Percentiles rank a stretch among this genome's conserved stretches.
phyloP scores from a whole-genome alignment of 2,329 filamentous ascomycete genomes.

The Didymella glomerata region DNA sequence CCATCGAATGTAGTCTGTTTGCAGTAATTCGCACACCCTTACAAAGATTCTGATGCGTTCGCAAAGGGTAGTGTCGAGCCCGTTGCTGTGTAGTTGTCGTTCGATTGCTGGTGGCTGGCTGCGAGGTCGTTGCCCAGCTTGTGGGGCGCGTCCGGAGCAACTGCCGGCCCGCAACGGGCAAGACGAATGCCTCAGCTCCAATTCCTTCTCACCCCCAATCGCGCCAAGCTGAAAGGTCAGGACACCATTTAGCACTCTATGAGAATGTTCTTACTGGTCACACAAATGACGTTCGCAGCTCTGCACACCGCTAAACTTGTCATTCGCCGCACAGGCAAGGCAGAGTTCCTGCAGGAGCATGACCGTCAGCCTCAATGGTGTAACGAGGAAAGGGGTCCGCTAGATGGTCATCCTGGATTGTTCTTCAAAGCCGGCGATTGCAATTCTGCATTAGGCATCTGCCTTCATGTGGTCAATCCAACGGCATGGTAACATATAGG shows the following conservation, averaged over 20 bases:
- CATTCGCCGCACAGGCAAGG: constrained; percentile 4
- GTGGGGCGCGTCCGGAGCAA: background rate
- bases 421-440: background rate
- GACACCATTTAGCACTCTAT: background rate
- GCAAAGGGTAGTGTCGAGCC: background rate
- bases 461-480: background rate
- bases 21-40: background rate
- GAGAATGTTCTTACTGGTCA: background rate
- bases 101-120: constrained; percentile 6
- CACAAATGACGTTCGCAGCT: background rate
- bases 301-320: background rate
- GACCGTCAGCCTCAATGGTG: constrained; percentile 8
- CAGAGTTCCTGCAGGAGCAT: background rate
- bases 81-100: background rate
- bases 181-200: constrained; percentile 6
- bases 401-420: background rate
- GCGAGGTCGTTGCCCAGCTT: background rate
- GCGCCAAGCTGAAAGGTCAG: constrained; percentile 6
- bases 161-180: constrained; percentile 1
- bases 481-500: background rate
- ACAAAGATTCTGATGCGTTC: background rate
- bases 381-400: constrained; percentile 1
- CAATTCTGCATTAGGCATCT: background rate
- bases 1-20: background rate
- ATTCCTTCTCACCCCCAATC: background rate